Conservation (phyloP, 176 grass and related monocot genomes). For the Stipa capillata region DNA sequence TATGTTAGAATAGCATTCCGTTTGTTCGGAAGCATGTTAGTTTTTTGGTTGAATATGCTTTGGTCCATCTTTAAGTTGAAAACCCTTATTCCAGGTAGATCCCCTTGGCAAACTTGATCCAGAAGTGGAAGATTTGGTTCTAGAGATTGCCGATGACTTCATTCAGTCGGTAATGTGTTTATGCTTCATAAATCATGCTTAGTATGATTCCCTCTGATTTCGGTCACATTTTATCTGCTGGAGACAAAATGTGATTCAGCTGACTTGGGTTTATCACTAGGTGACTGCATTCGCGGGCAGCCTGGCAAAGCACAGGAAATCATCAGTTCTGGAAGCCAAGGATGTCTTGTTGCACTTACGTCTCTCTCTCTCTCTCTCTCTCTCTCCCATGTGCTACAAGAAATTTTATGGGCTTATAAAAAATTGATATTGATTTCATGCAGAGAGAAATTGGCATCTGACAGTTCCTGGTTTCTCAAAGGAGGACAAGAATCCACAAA, state of each 20-base stretch:
- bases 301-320: constrained; percentile 94
- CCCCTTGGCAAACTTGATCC: constrained; percentile 65
- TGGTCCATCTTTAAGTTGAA: neutral
- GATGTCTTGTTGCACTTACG: constrained; percentile 89
- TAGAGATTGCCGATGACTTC: constrained; percentile 86
- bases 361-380: neutral
- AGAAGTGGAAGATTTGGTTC: constrained; percentile 73
- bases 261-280: constrained; percentile 34
- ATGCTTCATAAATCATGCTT: neutral
- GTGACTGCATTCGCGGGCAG: constrained; percentile 76
- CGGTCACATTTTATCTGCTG: neutral
- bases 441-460: constrained; percentile 88
- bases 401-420: neutral
- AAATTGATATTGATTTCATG: constrained; percentile 11
- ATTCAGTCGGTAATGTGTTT: constrained; percentile 68
- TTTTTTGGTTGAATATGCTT: neutral
- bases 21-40: neutral
- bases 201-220: neutral
- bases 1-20: neutral
- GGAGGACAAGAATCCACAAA: constrained; percentile 71
- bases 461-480: constrained; percentile 85
- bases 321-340: constrained; percentile 75
- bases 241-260: constrained; percentile 3
- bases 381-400: neutral
- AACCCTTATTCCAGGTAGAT: constrained; percentile 61